Conservation (phyloP, 2,329 filamentous ascomycete species). For the Hymenoscyphus salicellus region DNA sequence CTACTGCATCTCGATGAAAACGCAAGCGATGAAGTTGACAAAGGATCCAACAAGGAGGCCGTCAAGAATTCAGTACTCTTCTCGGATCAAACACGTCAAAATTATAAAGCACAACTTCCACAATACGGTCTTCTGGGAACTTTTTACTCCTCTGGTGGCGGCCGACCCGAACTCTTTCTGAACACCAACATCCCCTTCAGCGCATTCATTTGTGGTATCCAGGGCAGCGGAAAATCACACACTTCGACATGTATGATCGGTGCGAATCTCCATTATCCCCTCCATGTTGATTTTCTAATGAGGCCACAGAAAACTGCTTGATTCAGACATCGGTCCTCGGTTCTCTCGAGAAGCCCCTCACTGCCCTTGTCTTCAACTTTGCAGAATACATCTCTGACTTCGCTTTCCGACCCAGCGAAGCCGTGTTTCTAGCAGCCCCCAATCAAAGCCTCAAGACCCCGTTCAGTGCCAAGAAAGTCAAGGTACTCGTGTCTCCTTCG, state of each 20-base stretch:
- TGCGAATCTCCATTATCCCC: neutral
- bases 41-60: neutral
- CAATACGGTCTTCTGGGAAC: neutral
- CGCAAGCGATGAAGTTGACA: neutral
- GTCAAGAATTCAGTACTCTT: neutral
- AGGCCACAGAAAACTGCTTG: neutral
- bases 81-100: neutral
- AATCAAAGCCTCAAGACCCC: constrained; percentile 3
- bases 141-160: neutral
- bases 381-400: neutral
- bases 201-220: constrained; percentile 10
- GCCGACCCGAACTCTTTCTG: neutral
- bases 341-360: neutral
- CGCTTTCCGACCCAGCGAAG: constrained; percentile 11
- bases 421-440: neutral
- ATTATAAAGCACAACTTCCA: neutral
- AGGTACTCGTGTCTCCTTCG: constrained; percentile 20
- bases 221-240: constrained; percentile 10
- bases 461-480: constrained; percentile 15
- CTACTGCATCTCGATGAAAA: neutral
- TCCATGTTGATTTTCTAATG: neutral
- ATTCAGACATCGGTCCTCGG: neutral
- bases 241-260: constrained; percentile 10
- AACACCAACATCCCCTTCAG: constrained; percentile 7
- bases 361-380: constrained; percentile 6